A percentile compares a stretch with the other conserved stretches of the same genome.
Evolutionary conservation across 2,329 filamentous ascomycete species (phyloP).

Genomic region (Bipolaris victoriae): DNA sequence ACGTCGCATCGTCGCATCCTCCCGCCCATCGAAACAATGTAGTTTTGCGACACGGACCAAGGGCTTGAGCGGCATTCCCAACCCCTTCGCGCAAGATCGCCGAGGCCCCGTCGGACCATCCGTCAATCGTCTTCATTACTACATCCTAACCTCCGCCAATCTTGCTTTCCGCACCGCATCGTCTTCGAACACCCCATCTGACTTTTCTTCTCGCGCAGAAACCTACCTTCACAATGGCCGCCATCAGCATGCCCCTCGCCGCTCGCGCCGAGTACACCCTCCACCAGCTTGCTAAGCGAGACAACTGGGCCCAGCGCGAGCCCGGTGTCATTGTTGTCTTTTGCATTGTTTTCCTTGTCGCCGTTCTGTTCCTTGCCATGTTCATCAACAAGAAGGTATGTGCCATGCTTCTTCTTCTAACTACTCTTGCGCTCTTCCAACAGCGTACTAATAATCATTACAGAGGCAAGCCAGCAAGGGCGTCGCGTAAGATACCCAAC

Average conservation of each 20-base stretch:
- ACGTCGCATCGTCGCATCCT: conserved; percentile 15
- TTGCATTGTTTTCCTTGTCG: conserved; percentile 64
- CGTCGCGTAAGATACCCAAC: conserved; percentile 24
- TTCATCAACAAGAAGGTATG: conserved; percentile 57
- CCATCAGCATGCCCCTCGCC: conserved; percentile 45
- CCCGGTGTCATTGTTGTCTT: conserved; percentile 69
- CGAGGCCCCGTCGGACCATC: not conserved
- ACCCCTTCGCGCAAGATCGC: not conserved
- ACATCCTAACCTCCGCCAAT: conserved; percentile 10
- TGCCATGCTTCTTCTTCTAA: not conserved
- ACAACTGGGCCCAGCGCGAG: conserved; percentile 63
- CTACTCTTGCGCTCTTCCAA: not conserved
- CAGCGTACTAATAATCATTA: conserved; percentile 8
- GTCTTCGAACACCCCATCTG: conserved; percentile 11
- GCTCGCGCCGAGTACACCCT: conserved; percentile 47
- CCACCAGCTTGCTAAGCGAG: conserved; percentile 57
- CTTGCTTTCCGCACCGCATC: conserved; percentile 5
- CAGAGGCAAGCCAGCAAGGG: conserved; percentile 23
- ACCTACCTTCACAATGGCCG: conserved; percentile 44
- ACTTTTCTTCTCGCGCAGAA: conserved; percentile 28
- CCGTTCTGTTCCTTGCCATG: conserved; percentile 57
- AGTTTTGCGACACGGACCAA: conserved; percentile 26
- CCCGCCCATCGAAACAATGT: conserved; percentile 13
- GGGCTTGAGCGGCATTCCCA: conserved; percentile 8
- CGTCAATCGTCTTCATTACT: conserved; percentile 7